Evolutionary conservation across 1,284 basidiomycete species (phyloP), one percentile per base, ranked within the genome.

Genomic region (Takashimella koratensis): DNA sequence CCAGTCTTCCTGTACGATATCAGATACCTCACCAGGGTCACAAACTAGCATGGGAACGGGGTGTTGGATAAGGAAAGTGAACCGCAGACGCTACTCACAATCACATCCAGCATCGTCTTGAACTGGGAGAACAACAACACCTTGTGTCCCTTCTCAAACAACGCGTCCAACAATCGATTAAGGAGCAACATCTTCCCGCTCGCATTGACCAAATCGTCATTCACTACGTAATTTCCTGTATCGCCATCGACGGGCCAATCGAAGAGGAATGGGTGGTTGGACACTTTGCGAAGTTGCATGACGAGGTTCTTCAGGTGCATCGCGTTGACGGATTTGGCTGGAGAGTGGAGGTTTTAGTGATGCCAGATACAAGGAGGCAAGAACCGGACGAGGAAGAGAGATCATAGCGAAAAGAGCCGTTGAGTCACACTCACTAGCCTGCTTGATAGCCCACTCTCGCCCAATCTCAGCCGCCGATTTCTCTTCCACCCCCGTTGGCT

Each of bases 101-200:
- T 88, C 59, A 98, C 89, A 70, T 98, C 88, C 49, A 98, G 78
- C 91, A 97, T 93, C 1, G 87, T 93, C 43, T 88, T 94, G 74
- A 98, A 96, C 76, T 97, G 93, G 53, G 88, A 78, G 76, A 98
- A 98, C 27, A 98, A 75, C 25, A 98, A 78, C 0, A 97, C 94
- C 73, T 94, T 95, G 77, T 97, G 94, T 5, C 82, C 83, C 11
- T 84, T 77, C 21, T 79, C 79, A 75, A 96, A 91, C n/a, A 98
- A 77, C 52, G 86, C 90, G 43, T 85, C 84, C 2, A 98, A 80
- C 12, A 98, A 77, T 11, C 92, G 85, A 62, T 97, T 90, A 0
- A 98, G 82, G 20, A 98, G 79, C 79, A 97, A 86, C 93, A 98
- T 96, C 80, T 98, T 98, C 19, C 95, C 95, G 56, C 89, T 93